Evolutionary conservation across 768 basidiomycete species (phyloP), one percentile per base, ranked within the genome.

Genomic region (Boletus coccyginus): DNA sequence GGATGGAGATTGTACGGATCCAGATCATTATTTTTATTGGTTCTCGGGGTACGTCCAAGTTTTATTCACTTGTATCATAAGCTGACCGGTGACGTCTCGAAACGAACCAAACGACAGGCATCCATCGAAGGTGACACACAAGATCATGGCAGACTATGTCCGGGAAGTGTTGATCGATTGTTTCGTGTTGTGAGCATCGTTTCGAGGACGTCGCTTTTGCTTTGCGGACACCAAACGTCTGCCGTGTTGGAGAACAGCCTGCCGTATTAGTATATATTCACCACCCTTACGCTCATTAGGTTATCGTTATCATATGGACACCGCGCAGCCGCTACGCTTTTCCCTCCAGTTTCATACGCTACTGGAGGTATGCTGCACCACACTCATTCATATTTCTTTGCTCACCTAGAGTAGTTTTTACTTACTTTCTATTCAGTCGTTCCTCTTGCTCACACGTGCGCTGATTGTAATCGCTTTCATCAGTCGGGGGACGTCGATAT

Each of bases 141-240:
- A 75, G 42, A 78, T 83, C 50, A 82, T 83, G 81, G 81, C 79
- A 7, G 80, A 81, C 56, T 81, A 75, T 38, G 80, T 80, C 0
- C 62, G 65, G 27, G 73, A 77, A 50, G 79, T 79, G 0, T 64
- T 80, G 64, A 45, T 50, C 1, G 7, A 57, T 5, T 81, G 79
- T 53, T 50, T 58, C 38, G 62, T 60, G 27, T 38, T 11, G 35
- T 61, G 40, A 57, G 16, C 12, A 17, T 19, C 1, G 1, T 17
- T 32, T 52, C 3, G 7, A 31, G 27, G 27, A 27, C 5, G 24
- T 32, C 6, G n/a, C 11, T 27, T 41, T 40, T 16, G 17, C 11
- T 5, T 21, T 1, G 17, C 13, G 29, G 7, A 35, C 32, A 46
- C n/a, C 12, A 13, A 32, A 46, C 12, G 12, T 31, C 12, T 46